Percentiles rank a stretch among this genome's conserved stretches.
phyloP scores from a whole-genome alignment of 805 yeast species.

The Pichia sporocuriosa region DNA sequence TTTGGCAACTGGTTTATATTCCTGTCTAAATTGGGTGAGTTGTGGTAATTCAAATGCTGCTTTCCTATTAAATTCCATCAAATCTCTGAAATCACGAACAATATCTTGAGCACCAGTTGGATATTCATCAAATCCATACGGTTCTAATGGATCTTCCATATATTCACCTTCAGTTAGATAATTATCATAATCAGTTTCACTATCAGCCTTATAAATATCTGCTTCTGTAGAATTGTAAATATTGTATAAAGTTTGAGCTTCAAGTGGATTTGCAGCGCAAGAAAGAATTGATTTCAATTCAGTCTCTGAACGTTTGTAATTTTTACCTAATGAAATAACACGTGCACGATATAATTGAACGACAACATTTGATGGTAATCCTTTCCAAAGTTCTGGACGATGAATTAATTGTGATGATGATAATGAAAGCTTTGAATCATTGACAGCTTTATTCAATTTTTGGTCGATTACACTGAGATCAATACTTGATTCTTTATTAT shows the following conservation, averaged over 20 bases:
- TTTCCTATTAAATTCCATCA: conserved; percentile 68
- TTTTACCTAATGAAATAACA: conserved; percentile 42
- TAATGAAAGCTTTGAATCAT: conserved; percentile 10
- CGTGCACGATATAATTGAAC: conserved; percentile 56
- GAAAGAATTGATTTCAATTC: conserved; percentile 54
- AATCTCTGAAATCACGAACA: conserved; percentile 64
- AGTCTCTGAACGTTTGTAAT: conserved; percentile 41
- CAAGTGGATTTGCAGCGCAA: conserved; percentile 29
- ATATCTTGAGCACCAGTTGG: conserved; percentile 67
- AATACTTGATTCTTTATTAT: neutral
- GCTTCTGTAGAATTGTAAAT: conserved; percentile 40
- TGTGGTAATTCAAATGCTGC: conserved; percentile 92
- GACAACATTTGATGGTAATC: conserved; percentile 56
- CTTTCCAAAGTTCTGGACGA: conserved; percentile 66
- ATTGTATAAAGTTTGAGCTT: conserved; percentile 22
- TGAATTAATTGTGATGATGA: conserved; percentile 30
- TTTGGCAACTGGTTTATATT: conserved; percentile 45
- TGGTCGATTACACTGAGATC: conserved; percentile 9
- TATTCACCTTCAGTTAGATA: conserved; percentile 31
- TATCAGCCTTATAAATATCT: conserved; percentile 34
- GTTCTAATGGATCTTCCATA: conserved; percentile 26
- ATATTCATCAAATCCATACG: conserved; percentile 57
- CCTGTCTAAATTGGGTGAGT: conserved; percentile 66
- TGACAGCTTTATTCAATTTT: conserved; percentile 11
- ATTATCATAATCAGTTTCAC: conserved; percentile 36